These are phyloP conservation scores for Metschnikowia lachancei DNA, from an alignment of 805 yeast species.

Conservation along the genomic window DNA sequence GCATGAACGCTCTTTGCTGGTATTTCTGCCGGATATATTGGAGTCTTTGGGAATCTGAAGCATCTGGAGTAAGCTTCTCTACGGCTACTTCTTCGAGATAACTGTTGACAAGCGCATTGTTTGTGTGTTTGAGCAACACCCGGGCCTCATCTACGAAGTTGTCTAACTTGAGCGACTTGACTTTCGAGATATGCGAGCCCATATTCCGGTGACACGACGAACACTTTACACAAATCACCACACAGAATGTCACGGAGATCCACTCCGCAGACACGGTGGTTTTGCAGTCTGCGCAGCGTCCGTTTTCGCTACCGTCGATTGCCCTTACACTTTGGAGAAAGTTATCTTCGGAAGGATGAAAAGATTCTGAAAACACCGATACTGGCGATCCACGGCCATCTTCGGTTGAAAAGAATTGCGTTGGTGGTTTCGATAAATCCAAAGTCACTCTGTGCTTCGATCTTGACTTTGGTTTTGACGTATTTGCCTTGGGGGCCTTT, in stretches of 20 bases:
- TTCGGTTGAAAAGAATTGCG: conserved; percentile 2
- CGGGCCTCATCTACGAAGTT: conserved; percentile 59
- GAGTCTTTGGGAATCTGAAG: conserved; percentile 48
- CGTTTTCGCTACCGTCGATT: conserved; percentile 51
- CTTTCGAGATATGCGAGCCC: conserved; percentile 78
- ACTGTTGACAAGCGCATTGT: conserved; percentile 55
- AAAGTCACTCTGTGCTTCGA: no score
- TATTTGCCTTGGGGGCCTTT: conserved; percentile 4
- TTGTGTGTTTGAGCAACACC: conserved; percentile 48
- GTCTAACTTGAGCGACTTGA: conserved; percentile 77
- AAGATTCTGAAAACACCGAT: conserved; percentile 27
- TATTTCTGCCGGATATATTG: conserved; percentile 69
- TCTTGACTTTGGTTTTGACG: no score
- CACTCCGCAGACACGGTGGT: conserved; percentile 68
- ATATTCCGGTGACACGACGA: conserved; percentile 85
- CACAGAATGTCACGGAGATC: conserved; percentile 75
- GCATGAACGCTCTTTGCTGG: conserved; percentile 47
- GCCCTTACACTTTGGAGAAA: conserved; percentile 40
- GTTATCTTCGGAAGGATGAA: conserved; percentile 23
- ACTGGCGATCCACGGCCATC: conserved; percentile 31
- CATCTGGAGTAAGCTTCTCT: conserved; percentile 27
- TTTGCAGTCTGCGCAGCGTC: conserved; percentile 78
- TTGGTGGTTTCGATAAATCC: conserved; percentile 23
- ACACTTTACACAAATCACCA: conserved; percentile 77
- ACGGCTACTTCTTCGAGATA: conserved; percentile 53